These are phyloP conservation scores for Dothideomycetidae sp. DNA, from an alignment of 2,329 filamentous ascomycete genomes.

Conservation along the genomic window DNA sequence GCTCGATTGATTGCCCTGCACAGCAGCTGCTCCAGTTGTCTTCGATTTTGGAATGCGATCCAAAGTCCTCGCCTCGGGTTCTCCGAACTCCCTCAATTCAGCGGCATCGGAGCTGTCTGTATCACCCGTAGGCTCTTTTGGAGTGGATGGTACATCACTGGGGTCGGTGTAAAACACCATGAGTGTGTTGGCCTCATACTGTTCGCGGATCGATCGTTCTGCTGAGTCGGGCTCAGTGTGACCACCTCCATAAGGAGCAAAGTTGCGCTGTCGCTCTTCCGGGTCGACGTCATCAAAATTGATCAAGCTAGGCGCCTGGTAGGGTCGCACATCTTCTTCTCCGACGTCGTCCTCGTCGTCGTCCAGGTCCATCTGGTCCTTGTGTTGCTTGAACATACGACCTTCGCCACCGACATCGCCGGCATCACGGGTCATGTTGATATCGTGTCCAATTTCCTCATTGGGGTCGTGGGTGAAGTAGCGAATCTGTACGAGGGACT, in stretches of 20 bases:
- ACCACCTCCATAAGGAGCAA: constrained; percentile 32
- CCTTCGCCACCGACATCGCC: constrained; percentile 55
- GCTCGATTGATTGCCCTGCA: neutral
- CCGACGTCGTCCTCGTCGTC: constrained; percentile 46
- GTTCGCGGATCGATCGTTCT: constrained; percentile 30
- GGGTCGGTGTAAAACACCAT: constrained; percentile 33
- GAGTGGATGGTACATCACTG: constrained; percentile 33
- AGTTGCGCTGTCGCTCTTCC: constrained; percentile 31
- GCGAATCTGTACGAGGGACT: constrained; percentile 50
- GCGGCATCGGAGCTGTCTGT: constrained; percentile 20
- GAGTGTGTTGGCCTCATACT: constrained; percentile 32
- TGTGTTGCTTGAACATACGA: constrained; percentile 38
- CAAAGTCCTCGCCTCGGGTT: constrained; percentile 19
- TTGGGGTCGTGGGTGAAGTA: constrained; percentile 58
- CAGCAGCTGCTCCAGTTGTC: constrained; percentile 3
- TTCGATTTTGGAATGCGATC: constrained; percentile 15
- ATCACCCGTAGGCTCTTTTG: constrained; percentile 30
- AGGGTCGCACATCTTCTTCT: constrained; percentile 32
- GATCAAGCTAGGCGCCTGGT: constrained; percentile 15
- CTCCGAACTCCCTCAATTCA: constrained; percentile 25
- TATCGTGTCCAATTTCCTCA: constrained; percentile 53
- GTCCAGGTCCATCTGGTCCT: constrained; percentile 54
- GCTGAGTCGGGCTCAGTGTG: constrained; percentile 25
- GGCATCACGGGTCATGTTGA: constrained; percentile 56
- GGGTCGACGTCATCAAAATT: constrained; percentile 30